Conservation (phyloP, 1,284 basidiomycete species). For the Trichosporon asahii region DNA sequence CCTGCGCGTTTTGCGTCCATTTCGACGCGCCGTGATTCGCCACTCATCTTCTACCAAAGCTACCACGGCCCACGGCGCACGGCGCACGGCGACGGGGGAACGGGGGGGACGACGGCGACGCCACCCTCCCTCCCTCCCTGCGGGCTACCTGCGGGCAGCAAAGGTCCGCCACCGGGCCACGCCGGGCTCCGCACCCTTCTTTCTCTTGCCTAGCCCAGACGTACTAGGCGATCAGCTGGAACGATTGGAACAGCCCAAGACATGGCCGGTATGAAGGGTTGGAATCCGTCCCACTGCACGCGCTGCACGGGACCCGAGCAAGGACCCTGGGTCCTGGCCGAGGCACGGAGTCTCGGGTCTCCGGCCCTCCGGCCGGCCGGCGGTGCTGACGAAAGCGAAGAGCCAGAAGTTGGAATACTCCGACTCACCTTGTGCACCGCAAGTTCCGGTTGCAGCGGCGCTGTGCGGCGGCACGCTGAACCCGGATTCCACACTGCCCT, state of each 20-base stretch:
- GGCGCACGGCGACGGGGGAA: background rate
- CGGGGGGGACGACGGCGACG: background rate
- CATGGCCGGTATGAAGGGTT: too few relatives aligned
- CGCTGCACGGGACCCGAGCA: background rate
- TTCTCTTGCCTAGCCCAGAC: too few relatives aligned
- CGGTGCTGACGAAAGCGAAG: too few relatives aligned
- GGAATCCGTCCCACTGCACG: background rate
- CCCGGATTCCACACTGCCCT: background rate
- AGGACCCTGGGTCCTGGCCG: background rate
- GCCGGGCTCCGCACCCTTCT: too few relatives aligned
- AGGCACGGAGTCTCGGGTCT: conserved; percentile 2
- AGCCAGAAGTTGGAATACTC: background rate
- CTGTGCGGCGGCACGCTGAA: background rate
- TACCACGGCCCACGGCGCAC: too few relatives aligned
- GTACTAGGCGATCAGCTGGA: too few relatives aligned
- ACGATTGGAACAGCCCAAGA: too few relatives aligned
- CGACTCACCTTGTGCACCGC: background rate
- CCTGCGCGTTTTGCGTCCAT: background rate
- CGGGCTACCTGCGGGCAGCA: too few relatives aligned
- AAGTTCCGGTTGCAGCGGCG: too few relatives aligned
- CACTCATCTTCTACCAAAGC: background rate
- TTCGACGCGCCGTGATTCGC: background rate
- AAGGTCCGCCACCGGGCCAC: too few relatives aligned
- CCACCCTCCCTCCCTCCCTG: background rate
- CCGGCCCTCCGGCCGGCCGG: background rate